These are phyloP conservation scores for Xylogone sp. DNA, from an alignment of 2,329 filamentous ascomycete genomes.

Conservation along the genomic window DNA sequence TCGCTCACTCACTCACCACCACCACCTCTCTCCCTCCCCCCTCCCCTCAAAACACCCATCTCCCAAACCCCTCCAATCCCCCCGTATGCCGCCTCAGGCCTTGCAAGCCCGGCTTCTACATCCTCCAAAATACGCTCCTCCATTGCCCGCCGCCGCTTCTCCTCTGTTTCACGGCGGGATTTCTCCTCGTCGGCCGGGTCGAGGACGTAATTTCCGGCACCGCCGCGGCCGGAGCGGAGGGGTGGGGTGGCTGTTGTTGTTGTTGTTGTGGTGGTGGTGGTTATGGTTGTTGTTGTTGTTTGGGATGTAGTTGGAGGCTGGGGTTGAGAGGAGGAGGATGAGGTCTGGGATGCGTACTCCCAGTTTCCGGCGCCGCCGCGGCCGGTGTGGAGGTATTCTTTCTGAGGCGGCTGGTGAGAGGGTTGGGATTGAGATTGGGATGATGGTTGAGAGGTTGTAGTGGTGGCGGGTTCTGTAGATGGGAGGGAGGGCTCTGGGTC, in stretches of 20 bases:
- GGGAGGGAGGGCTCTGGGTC: constrained; percentile 11
- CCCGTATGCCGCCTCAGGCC: constrained; percentile 42
- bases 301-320: constrained; percentile 3
- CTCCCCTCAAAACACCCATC: constrained; percentile 3
- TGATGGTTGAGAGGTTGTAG: constrained; percentile 23
- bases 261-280: neutral
- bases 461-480: constrained; percentile 10
- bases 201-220: constrained; percentile 51
- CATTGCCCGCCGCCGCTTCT: constrained; percentile 33
- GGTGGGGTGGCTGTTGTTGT: constrained; percentile 3
- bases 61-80: constrained; percentile 11
- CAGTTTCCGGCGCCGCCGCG: constrained; percentile 63
- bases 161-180: constrained; percentile 18
- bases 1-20: too few species aligned
- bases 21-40: neutral
- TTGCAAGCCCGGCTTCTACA: constrained; percentile 44
- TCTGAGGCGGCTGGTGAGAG: constrained; percentile 18
- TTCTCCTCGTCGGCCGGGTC: constrained; percentile 20
- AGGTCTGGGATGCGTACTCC: constrained; percentile 13
- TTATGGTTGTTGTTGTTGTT: neutral
- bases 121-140: constrained; percentile 40
- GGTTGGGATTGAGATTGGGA: constrained; percentile 9
- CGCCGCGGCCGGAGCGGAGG: constrained; percentile 43
- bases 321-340: neutral
- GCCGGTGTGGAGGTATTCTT: constrained; percentile 38